Percentiles rank a stretch among this genome's conserved stretches.
Evolutionary conservation across 148 eudicot species (phyloP).

Genomic region (Fagopyrum esculentum): DNA sequence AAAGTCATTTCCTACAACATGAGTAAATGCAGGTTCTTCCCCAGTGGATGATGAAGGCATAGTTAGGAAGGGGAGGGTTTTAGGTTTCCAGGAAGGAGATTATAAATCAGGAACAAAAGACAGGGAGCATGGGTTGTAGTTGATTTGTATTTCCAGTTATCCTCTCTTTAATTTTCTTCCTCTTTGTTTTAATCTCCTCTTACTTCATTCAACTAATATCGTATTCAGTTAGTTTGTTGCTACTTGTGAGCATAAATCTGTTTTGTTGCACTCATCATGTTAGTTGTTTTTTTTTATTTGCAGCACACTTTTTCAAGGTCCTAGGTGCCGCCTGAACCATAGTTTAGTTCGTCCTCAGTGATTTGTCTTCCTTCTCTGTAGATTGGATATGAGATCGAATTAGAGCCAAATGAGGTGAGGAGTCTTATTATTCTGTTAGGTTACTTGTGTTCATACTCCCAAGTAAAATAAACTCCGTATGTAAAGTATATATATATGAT

Average conservation of each 20-base stretch:
- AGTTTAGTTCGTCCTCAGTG: conserved; percentile 6
- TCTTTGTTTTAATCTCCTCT: neutral
- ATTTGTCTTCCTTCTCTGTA: neutral
- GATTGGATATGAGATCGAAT: neutral
- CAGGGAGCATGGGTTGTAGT: neutral
- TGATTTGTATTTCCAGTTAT: neutral
- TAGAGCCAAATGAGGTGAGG: neutral
- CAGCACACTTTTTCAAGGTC: conserved; percentile 1
- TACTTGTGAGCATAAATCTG: neutral
- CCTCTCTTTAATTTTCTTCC: neutral
- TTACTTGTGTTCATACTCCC: neutral
- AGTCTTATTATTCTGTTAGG: neutral
- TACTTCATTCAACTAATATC: neutral
- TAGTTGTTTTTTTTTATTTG: neutral
- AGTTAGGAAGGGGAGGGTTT: neutral
- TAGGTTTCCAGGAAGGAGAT: neutral
- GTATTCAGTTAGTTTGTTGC: neutral
- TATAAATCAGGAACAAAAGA: neutral
- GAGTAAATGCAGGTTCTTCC: neutral
- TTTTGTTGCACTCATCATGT: neutral
- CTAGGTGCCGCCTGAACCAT: neutral
- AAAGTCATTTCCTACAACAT: neutral
- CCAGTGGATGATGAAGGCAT: neutral
- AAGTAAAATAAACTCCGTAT: neutral
- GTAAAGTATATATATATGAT: neutral